Evolutionary conservation across 345 rosid species (phyloP).

Genomic region (Linum usitatissimum): DNA sequence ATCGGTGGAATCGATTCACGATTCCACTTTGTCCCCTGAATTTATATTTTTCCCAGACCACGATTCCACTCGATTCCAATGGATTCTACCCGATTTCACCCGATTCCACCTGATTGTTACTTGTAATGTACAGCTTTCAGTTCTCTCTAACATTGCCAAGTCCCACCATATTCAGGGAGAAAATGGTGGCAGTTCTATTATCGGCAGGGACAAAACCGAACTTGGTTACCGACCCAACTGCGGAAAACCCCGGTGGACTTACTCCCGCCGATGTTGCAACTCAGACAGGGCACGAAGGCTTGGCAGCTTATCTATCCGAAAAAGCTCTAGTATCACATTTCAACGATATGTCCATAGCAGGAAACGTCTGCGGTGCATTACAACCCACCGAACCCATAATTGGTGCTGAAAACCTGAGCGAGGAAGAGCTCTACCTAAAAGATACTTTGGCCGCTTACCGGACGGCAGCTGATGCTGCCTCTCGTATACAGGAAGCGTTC

Average conservation of each 20-base stretch:
- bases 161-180: conserved; percentile 45
- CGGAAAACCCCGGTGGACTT: conserved; percentile 61
- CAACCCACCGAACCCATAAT: conserved; percentile 30
- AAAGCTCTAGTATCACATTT: conserved; percentile 72
- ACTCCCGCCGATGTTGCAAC: conserved; percentile 82
- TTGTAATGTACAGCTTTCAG: background rate
- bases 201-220: conserved; percentile 82
- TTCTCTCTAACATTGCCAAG: background rate
- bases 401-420: conserved; percentile 26
- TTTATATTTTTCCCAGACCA: no score
- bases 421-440: conserved; percentile 59
- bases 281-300: conserved; percentile 58
- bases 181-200: conserved; percentile 84
- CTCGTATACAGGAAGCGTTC: conserved; percentile 73
- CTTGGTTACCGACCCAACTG: conserved; percentile 73
- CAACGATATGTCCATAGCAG: conserved; percentile 70
- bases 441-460: conserved; percentile 74
- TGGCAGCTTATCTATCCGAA: conserved; percentile 87
- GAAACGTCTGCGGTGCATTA: conserved; percentile 65
- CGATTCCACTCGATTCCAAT: no score
- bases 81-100: no score
- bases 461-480: conserved; percentile 89
- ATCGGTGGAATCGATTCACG: no score
- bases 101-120: no score
- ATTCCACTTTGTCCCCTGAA: no score